A percentile compares a stretch with the other conserved stretches of the same genome.
Evolutionary conservation across 2,329 filamentous ascomycete genomes (phyloP).

Genomic region (Diaporthe citri): DNA sequence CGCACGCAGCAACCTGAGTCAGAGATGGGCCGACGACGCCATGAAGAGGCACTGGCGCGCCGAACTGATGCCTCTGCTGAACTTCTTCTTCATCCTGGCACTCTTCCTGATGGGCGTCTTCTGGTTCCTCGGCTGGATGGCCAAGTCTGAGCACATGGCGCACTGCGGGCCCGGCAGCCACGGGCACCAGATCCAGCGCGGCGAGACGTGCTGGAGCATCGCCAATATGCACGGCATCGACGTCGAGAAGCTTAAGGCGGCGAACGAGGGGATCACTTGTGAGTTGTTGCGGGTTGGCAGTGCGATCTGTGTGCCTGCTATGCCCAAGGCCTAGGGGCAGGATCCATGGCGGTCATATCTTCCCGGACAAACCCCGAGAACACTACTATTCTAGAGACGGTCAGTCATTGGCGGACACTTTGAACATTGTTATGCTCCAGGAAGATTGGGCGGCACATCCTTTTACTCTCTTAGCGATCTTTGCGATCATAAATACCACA

Average conservation of each 20-base stretch:
- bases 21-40: slow-evolving; percentile 35
- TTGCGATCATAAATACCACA: slow-evolving; percentile 1
- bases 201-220: slow-evolving; percentile 68
- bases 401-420: neutral
- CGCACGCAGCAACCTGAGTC: slow-evolving; percentile 11
- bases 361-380: neutral
- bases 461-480: neutral
- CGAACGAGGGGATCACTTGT: slow-evolving; percentile 63
- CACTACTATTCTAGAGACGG: neutral
- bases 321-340: slow-evolving; percentile 28
- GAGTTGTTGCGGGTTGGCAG: slow-evolving; percentile 56
- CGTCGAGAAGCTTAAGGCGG: slow-evolving; percentile 59
- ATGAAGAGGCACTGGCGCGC: slow-evolving; percentile 61
- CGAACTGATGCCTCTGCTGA: slow-evolving; percentile 67
- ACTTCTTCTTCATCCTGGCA: slow-evolving; percentile 68
- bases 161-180: slow-evolving; percentile 47
- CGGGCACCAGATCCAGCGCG: slow-evolving; percentile 56
- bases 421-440: neutral
- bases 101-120: slow-evolving; percentile 63
- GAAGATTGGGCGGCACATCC: neutral
- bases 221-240: slow-evolving; percentile 56
- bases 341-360: neutral
- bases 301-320: slow-evolving; percentile 37
- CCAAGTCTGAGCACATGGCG: slow-evolving; percentile 40
- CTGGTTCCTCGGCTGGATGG: slow-evolving; percentile 56